Percentiles rank a stretch among this genome's conserved stretches.
Evolutionary conservation across 2,329 filamentous ascomycete species (phyloP).

Genomic region (Venturia pyrina): DNA sequence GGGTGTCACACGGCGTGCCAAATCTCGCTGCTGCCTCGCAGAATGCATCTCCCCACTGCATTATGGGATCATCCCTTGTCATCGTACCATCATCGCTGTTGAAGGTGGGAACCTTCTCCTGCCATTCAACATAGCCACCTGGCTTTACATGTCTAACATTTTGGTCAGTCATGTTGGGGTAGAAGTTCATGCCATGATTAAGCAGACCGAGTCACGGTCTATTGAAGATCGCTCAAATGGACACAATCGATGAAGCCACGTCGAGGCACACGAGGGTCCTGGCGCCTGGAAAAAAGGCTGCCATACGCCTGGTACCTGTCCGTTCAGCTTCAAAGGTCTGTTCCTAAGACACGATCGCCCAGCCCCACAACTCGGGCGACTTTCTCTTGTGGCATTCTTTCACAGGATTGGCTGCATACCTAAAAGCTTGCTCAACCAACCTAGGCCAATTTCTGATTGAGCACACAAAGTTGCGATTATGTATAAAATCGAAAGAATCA

Average conservation of each 20-base stretch:
- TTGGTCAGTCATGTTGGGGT: neutral
- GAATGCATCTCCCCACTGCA: conserved; percentile 7
- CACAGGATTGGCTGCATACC: conserved; percentile 18
- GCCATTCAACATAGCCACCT: conserved; percentile 42
- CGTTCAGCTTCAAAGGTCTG: neutral
- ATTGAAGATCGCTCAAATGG: neutral
- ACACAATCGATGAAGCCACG: neutral
- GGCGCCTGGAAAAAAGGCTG: neutral
- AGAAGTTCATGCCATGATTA: neutral
- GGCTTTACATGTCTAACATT: conserved; percentile 24
- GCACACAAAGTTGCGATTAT: conserved; percentile 40
- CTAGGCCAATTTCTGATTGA: conserved; percentile 44
- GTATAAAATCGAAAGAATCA: conserved; percentile 46
- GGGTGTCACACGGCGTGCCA: conserved; percentile 17
- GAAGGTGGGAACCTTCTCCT: conserved; percentile 35
- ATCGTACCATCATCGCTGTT: conserved; percentile 29
- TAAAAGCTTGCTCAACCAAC: conserved; percentile 39
- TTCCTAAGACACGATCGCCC: neutral
- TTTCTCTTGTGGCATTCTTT: neutral
- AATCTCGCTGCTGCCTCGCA: conserved; percentile 14
- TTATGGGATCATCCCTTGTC: conserved; percentile 21
- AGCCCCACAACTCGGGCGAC: neutral
- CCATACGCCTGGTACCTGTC: neutral
- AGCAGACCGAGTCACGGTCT: neutral
- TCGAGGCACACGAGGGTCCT: neutral